Evolutionary conservation across 805 yeast species (phyloP), one percentile per base, ranked within the genome.

Genomic region (Candida adriatica): DNA sequence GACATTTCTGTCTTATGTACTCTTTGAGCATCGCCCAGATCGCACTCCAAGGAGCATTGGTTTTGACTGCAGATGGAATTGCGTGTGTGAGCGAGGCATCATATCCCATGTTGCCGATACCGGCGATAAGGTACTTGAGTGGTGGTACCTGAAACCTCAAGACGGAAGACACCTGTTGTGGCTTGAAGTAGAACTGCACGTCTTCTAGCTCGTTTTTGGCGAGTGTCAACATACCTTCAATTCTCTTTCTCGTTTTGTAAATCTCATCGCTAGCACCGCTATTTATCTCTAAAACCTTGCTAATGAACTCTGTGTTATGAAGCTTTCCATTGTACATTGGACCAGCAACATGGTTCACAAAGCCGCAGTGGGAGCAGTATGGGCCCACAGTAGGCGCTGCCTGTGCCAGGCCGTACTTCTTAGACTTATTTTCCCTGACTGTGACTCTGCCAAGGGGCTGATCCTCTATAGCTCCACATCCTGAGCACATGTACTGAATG

Each of bases 271-370:
- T 75, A 15, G 75, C 67, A 7, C 56, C 56, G 16, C 56, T 49
- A 48, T 77, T 70, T 42, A 75, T 58, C n/a, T 66, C 62, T 33
- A 85, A 64, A 27, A 88, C 67, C 42, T 64, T 71, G 17, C 73
- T 64, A 26, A 90, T 64, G 48, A 90, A 92, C 13, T 68, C 73
- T 16, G 55, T 52, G 49, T 80, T 70, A 49, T 90, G 97, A 35
- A 92, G 56, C 6, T 69, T 64, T 0, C 87, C 94, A 8, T 77
- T 87, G 83, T 95, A 92, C 95, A 92, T 83, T 38, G 99, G 99
- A 4, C 99, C 99, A 6, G 90, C 87, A 21, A 92, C 53, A 52
- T 84, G 94, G 54, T 73, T 73, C 2, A 73, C 68, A 37, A 64
- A 68, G 1, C 71, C 78, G 61, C 98, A 92, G 54, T 66, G 77